phyloP scores from a whole-genome alignment of 2,329 filamentous ascomycete species.

The Cytospora chrysosperma region DNA sequence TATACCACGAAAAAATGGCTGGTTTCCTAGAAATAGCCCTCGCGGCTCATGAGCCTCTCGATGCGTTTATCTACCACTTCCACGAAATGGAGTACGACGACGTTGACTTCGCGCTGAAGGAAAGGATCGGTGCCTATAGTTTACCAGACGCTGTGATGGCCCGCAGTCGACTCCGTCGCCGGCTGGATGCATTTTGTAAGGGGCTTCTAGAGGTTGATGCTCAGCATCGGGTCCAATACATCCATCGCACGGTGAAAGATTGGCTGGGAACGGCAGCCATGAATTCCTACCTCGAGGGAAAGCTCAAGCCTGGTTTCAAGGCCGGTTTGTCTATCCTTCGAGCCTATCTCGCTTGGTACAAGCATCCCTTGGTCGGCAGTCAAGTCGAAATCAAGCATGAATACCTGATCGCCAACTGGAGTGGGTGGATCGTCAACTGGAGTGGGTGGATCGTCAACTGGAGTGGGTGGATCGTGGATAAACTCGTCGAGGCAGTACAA shows the following conservation, averaged over 20 bases:
- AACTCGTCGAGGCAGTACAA: neutral
- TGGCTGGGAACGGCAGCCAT: neutral
- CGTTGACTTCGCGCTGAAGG: neutral
- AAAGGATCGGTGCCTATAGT: neutral
- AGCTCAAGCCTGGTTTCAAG: neutral
- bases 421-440: too few species aligned
- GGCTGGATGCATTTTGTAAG: neutral
- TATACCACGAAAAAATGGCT: neutral
- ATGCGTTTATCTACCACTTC: neutral
- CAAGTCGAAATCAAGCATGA: too few species aligned
- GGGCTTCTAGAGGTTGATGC: neutral
- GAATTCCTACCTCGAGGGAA: neutral
- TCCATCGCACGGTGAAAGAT: neutral
- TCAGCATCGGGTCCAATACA: neutral
- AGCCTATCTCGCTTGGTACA: neutral
- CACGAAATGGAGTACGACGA: slow-evolving; percentile 5
- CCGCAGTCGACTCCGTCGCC: neutral
- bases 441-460: too few species aligned
- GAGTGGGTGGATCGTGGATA: neutral
- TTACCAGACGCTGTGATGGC: neutral
- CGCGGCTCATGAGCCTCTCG: neutral
- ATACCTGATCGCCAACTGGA: too few species aligned
- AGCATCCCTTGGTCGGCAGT: neutral
- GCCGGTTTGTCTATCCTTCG: neutral
- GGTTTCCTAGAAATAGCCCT: neutral